phyloP scores from a whole-genome alignment of 2,329 filamentous ascomycete species.

The Diplodia sapinea region DNA sequence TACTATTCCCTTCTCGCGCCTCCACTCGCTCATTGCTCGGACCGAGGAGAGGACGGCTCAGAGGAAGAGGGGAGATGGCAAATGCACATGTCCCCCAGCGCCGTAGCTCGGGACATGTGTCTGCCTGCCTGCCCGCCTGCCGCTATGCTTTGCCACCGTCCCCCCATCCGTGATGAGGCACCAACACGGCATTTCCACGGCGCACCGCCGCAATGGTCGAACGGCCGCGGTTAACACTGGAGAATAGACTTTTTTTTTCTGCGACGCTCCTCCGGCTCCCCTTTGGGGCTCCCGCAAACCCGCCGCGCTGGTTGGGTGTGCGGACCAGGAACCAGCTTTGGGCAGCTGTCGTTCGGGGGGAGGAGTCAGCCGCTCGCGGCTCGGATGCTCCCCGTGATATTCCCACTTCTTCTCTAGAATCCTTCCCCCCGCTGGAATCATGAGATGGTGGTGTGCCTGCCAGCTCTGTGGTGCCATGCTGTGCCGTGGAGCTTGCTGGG shows the following conservation, averaged over 20 bases:
- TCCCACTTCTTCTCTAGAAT: neutral
- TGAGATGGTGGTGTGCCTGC: slow-evolving; percentile 26
- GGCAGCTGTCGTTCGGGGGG: neutral
- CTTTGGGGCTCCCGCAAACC: slow-evolving; percentile 9
- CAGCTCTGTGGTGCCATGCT: slow-evolving; percentile 15
- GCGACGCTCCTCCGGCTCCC: slow-evolving; percentile 5
- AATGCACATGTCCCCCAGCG: neutral
- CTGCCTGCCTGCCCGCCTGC: neutral
- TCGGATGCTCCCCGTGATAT: neutral
- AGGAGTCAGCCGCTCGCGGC: neutral
- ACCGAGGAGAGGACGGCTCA: neutral
- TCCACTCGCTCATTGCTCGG: slow-evolving; percentile 2
- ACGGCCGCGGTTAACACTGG: slow-evolving; percentile 28
- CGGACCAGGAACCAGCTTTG: slow-evolving; percentile 10
- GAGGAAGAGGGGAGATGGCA: neutral
- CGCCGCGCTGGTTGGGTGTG: slow-evolving; percentile 17
- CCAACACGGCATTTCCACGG: neutral
- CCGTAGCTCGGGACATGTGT: neutral
- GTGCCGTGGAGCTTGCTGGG: slow-evolving; percentile 6
- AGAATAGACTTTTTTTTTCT: slow-evolving; percentile 9
- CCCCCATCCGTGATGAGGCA: neutral
- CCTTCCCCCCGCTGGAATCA: slow-evolving; percentile 5
- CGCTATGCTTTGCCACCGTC: neutral
- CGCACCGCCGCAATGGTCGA: slow-evolving; percentile 22
- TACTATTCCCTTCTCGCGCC: neutral